Evolutionary conservation across 495 filamentous ascomycete species (phyloP), one percentile per base, ranked within the genome.

Genomic region (Chlorociboria aeruginascens): DNA sequence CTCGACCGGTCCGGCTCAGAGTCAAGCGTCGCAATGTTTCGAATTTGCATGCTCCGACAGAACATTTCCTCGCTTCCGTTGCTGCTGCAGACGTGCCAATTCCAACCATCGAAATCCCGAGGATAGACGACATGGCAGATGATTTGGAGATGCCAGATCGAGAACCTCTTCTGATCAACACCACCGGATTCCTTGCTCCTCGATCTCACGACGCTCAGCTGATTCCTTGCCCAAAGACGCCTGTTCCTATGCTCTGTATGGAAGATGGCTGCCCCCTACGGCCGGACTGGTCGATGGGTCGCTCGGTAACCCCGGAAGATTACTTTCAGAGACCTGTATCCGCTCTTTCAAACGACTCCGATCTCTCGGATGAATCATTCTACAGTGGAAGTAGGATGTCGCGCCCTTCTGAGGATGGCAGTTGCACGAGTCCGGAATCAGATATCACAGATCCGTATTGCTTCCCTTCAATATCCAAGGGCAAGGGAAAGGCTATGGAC

Each of bases 31-130:
- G 58, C 16, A 63, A 63, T 43, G 68, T 65, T 37, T 55, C 59
- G 8, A 68, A 67, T 38, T 58, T 72, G 12, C 58, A 67, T 20
- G 72, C 72, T 14, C 71, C 73, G 0, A 74, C 74, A 3, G 68
- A 76, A 46, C 70, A 76, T 20, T 77, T 77, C 48, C 63, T 77
- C 3, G 73, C 71, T 8, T 76, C 73, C 3, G 73, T 77, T 33
- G 74, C 70, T 37, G 72, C 74, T 32, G 74, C 73, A 46, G 58
- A 61, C 34, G 40, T 53, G 7, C 69, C 72, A 30, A 69, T 76
- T 29, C 73, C 73, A 16, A 74, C 71, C 48, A 74, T 77, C 25
- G 72, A 77, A 54, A 59, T 66, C 48, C 50, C 53, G 14, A 28
- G 40, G 37, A 8, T 43, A n/a, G 32, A 28, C 31, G 59, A 60